phyloP scores from a whole-genome alignment of 164 flowering plant genomes.

The Macadamia tetraphylla region DNA sequence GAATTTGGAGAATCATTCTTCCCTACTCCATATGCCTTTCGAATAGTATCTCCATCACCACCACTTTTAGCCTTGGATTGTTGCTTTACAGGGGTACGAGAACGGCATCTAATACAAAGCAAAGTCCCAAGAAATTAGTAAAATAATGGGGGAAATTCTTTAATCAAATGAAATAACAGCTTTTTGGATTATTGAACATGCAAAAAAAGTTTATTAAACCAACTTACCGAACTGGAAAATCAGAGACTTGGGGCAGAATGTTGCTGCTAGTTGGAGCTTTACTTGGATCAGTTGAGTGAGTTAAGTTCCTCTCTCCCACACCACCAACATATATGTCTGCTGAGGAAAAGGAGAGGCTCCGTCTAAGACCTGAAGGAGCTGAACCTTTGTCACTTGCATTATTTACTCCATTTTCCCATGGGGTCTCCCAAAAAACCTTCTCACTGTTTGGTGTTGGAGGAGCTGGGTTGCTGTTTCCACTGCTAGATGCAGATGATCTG shows the following conservation, averaged over 20 bases:
- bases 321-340: slow-evolving; percentile 29
- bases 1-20: slow-evolving; percentile 34
- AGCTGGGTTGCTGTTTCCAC: slow-evolving; percentile 24
- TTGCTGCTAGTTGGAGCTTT: slow-evolving; percentile 28
- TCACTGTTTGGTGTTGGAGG: slow-evolving; percentile 40
- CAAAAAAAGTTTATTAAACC: background rate
- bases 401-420: slow-evolving; percentile 19
- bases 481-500: slow-evolving; percentile 49
- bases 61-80: too few species aligned
- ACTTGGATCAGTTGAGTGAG: slow-evolving; percentile 23
- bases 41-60: too few species aligned
- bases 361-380: slow-evolving; percentile 34
- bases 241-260: too few species aligned
- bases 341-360: slow-evolving; percentile 77
- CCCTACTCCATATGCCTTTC: slow-evolving; percentile 15
- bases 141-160: too few species aligned
- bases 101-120: too few species aligned
- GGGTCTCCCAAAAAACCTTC: slow-evolving; percentile 41
- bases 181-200: background rate
- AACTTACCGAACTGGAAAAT: too few species aligned
- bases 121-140: too few species aligned
- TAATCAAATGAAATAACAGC: background rate
- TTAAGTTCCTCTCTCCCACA: slow-evolving; percentile 18
- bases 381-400: slow-evolving; percentile 12
- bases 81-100: too few species aligned